A percentile compares a stretch with the other conserved stretches of the same genome.
Conservation (phyloP, 2,329 filamentous ascomycete species). For the Ciborinia camelliae region DNA sequence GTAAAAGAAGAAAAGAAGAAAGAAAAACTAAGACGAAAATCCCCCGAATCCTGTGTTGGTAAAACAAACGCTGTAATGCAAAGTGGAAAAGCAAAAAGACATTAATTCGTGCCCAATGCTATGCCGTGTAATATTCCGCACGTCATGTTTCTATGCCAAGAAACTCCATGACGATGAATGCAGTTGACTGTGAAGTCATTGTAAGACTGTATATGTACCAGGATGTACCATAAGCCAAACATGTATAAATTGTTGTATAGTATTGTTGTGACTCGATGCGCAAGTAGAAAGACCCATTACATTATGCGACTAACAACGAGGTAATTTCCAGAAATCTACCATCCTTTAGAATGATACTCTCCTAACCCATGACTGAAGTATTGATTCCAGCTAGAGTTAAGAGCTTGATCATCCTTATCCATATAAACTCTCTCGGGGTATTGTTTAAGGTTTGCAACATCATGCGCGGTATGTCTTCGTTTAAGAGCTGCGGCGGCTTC, state of each 20-base stretch:
- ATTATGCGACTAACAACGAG: constrained; percentile 31
- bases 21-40: constrained; percentile 14
- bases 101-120: constrained; percentile 28
- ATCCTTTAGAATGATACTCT: constrained; percentile 82
- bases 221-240: constrained; percentile 29
- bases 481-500: constrained; percentile 86
- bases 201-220: constrained; percentile 30
- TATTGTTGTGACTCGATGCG: constrained; percentile 25
- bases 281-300: constrained; percentile 25
- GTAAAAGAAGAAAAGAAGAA: constrained; percentile 10
- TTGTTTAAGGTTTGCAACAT: constrained; percentile 83
- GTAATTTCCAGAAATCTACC: constrained; percentile 50
- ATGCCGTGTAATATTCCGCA: constrained; percentile 24
- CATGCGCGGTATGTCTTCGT: constrained; percentile 84
- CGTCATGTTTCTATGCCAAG: constrained; percentile 32
- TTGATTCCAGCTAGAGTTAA: constrained; percentile 75
- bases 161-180: constrained; percentile 33
- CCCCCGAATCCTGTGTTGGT: constrained; percentile 6
- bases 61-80: constrained; percentile 22
- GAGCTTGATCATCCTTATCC: constrained; percentile 52
- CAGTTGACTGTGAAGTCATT: constrained; percentile 36
- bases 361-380: constrained; percentile 77
- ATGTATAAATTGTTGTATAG: constrained; percentile 28
- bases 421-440: constrained; percentile 66
- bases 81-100: constrained; percentile 32